Evolutionary conservation across 140 eudicot species (phyloP), one percentile per base, ranked within the genome.

Genomic region (Stevia rebaudiana): DNA sequence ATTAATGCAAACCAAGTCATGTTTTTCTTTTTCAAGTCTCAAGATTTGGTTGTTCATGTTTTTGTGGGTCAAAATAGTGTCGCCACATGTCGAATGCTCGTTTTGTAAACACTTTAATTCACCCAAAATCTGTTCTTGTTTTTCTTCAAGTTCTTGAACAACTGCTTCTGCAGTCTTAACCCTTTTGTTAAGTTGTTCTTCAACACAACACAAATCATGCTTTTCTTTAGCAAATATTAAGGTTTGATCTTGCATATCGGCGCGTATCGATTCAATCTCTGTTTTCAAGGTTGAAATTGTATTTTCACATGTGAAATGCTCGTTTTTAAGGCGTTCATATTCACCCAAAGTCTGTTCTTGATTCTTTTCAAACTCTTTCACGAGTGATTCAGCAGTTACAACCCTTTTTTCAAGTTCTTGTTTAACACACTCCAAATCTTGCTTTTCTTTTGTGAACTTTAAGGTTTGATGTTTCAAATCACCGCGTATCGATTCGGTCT

Each of bases 341-440:
- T 90, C 97, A 54, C 70, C 90, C 47, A 78, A 39, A 74, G 84
- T 60, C 53, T 78, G 87, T 79, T 90, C 84, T 73, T 77, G 86
- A 72, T 80, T 82, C 77, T 76, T 91, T 79, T 88, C 87, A 1
- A 84, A 83, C 71, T 88, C 94, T 37, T 80, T 89, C 50, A 83
- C 59, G 35, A 83, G 95, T 42, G 97, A 82, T 76, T 89, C 97
- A 8, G 67, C 31, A 28, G 28, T 44, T 52, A 5, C 7, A 69
- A 57, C 74, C 11, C 47, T 56, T 56, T 69, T 57, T 67, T 73
- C 72, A 4, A 73, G 51, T 2, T 64, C 61, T 43, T 17, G 60
- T 33, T 41, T 63, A 62, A 42, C 61, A 52, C 57, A 31, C 13
- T 41, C 66, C 60, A 31, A 53, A 9, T 42, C 72, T 30, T 35